Evolutionary conservation across 2,329 filamentous ascomycete species (phyloP), one percentile per base, ranked within the genome.

Genomic region (Pseudogymnoascus sp.): DNA sequence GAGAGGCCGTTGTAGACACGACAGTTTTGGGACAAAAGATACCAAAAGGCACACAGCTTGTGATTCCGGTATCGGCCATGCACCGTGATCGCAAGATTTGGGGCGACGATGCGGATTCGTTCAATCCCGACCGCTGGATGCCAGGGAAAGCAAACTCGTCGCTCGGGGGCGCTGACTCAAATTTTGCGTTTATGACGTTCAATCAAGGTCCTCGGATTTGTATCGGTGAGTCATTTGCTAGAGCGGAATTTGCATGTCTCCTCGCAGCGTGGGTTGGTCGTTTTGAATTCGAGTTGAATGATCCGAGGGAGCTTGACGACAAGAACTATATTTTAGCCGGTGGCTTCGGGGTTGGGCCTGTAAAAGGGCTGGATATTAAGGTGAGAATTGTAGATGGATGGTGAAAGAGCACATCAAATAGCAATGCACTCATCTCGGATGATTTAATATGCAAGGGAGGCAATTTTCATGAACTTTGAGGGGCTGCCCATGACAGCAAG

Each of bases 131-230:
- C 39, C 80, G 90, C 11, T 93, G 89, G 89, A 79, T 88, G 71
- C 76, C 73, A n/a, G 73, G 73, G 33, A 78, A 70, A 33, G 66
- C 58, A 31, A 60, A 76, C 64, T 78, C 78, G 4, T 86, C 86
- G 62, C 84, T 82, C 41, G 91, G 90, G 5, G 89, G 89, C 7
- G 88, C 90, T 1, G 78, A 81, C 12, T 90, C 82, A 67, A 93
- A 93, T 74, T 96, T 88, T 72, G 83, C 87, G 0, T 87, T 89
- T 69, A 72, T 93, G 74, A 92, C 90, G 0, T 96, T 96, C 75
- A 74, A 96, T 63, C 91, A 96, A 72, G 92, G 92, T 0, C 91
- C 92, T 1, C 79, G 92, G 61, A 89, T 87, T 70, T 96, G 92
- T 72, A 96, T 96, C 68, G 92, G 92, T 0, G 82, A 87, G 73